Evolutionary conservation across 129 eudicot genomes (phyloP), one percentile per base, ranked within the genome.

Genomic region (Helichrysum umbraculigerum): DNA sequence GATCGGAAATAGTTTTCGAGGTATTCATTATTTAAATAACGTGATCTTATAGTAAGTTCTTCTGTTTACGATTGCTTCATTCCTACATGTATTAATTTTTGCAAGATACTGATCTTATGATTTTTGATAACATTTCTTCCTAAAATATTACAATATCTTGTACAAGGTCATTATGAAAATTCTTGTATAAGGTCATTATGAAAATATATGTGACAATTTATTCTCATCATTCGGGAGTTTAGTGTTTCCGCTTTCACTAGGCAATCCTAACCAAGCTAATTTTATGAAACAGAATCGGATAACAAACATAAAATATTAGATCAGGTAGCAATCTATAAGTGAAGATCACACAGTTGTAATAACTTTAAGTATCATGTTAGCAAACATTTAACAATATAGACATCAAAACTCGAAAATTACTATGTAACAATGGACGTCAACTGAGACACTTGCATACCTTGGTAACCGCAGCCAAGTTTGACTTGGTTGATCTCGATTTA

Each of bases 391-490:
- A 39, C 3, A 3, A 6, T 44, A 10, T 11, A 56, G 25, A 56
- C 16, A 52, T 17, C n/a, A 17, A 17, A 21, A 52, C n/a, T 0
- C 2, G 2, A 5, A 52, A 5, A 52, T 54, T 54, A 17, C 60
- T 41, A 41, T 10, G 16, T 14, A n/a, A 47, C 54, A 47, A 47
- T 47, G 54, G n/a, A 14, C 54, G 14, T 47, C 6, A 47, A 47
- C 54, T 47, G 54, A 47, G 1, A 47, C 17, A 14, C 54, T 11
- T 12, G 68, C 80, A 77, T 74, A 92, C 98, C 96, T 89, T 92
- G 56, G 87, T 87, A 76, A 81, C 88, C n/a, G 90, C 90, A 60
- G 74, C 88, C 78, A 80, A 87, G 68, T 82, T 93, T 10, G 96
- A 76, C 69, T 81, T 91, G 6, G 93, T 76, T 4, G 90, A 79